Evolutionary conservation across 1,284 basidiomycete genomes (phyloP), one percentile per base, ranked within the genome.

Genomic region (Apiotrichum veenhuisii): DNA sequence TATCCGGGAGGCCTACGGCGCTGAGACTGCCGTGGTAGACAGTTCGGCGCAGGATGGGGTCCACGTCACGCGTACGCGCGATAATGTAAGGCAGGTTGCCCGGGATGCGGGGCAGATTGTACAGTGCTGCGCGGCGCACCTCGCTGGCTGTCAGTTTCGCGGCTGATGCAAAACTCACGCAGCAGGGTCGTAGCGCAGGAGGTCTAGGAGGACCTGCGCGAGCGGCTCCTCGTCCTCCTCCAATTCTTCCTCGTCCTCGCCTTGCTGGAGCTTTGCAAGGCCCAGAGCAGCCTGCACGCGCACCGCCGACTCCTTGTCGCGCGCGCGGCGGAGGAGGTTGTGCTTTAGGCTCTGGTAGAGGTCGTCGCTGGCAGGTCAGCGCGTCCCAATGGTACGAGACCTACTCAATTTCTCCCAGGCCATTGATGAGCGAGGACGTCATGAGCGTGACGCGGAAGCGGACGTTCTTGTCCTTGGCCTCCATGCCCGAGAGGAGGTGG

Each of bases 401-500:
- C 64, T 71, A 88, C 91, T 93, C 90, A 43, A 94, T 83, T 77
- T 91, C 88, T 12, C 88, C 88, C 1, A 94, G 79, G 59, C 86
- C 84, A 5, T 85, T 82, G 49, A 94, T 86, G 78, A 91, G 85
- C 64, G 89, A 86, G 0, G 87, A 85, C n/a, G 90, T 82, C 37
- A 89, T 77, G 57, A 89, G 86, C 0, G 90, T 83, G 58, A 86
- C 87, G 20, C 93, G 84, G 67, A 87, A 91, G 14, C 93, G 83
- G 25, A 90, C 87, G 53, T 84, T 83, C 80, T 95, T 97, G 80
- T 94, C 88, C 76, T 95, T 97, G 3, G 93, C 89, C 14, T 82
- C 75, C 74, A 93, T 93, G 0, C 93, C 93, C 58, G 84, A 83
- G 52, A 94, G 79, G 25, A 96, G 81, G 78, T 89, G 90, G 49